phyloP scores from a whole-genome alignment of 2,329 filamentous ascomycete genomes.

The Botrytis paeoniae region DNA sequence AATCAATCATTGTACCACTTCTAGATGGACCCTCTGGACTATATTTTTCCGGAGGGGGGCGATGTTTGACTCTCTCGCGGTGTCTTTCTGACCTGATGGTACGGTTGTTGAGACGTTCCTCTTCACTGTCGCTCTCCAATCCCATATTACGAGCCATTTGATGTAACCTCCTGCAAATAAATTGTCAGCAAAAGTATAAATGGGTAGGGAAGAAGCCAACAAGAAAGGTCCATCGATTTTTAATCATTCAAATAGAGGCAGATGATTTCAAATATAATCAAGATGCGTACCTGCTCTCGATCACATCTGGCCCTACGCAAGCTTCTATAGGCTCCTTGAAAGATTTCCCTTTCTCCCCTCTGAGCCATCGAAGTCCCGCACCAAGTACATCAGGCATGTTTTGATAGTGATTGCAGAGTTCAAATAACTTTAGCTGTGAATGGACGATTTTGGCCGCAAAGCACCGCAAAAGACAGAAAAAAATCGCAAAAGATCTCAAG shows the following conservation, averaged over 20 bases:
- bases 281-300: neutral
- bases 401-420: neutral
- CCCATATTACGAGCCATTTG: neutral
- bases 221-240: neutral
- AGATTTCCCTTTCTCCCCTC: neutral
- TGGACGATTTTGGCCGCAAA: neutral
- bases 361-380: neutral
- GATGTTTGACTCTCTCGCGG: neutral
- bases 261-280: no score
- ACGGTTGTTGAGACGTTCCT: neutral
- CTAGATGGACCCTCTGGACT: neutral
- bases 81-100: neutral
- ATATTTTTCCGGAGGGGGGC: neutral
- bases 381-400: neutral
- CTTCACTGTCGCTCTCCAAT: neutral
- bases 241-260: neutral
- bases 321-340: neutral
- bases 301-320: neutral
- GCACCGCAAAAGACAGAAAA: rapidly evolving
- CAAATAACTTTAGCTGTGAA: neutral
- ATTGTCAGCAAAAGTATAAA: neutral
- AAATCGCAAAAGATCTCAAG: neutral
- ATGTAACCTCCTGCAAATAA: neutral
- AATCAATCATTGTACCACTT: neutral
- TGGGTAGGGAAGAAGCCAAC: neutral